These are phyloP conservation scores for Stagonosporopsis rhizophila DNA, from an alignment of 2,329 filamentous ascomycete genomes.

Conservation along the genomic window DNA sequence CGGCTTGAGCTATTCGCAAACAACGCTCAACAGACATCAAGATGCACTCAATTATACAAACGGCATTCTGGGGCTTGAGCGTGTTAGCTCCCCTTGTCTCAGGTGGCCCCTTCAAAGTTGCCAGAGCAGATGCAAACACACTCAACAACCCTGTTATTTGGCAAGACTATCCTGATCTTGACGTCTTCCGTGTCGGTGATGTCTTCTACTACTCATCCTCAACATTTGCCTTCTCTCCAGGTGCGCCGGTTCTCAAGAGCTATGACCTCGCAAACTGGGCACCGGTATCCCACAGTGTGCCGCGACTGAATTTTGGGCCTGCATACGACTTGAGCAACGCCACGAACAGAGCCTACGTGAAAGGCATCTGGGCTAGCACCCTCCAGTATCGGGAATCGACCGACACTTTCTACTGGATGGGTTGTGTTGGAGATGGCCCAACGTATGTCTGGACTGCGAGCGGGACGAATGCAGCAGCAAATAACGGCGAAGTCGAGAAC, in stretches of 20 bases:
- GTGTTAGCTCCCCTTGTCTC: background rate
- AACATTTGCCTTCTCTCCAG: slow-evolving; percentile 64
- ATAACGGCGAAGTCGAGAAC: slow-evolving; percentile 39
- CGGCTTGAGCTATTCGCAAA: background rate
- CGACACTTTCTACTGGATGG: slow-evolving; percentile 64
- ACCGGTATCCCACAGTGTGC: slow-evolving; percentile 50
- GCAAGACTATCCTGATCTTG: slow-evolving; percentile 63
- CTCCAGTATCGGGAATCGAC: slow-evolving; percentile 60
- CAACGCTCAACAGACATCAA: background rate
- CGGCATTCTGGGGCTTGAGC: background rate
- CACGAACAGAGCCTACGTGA: slow-evolving; percentile 55
- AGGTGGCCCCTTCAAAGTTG: background rate
- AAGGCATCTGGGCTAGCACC: slow-evolving; percentile 64
- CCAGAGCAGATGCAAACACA: slow-evolving; percentile 21
- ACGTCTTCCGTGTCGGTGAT: slow-evolving; percentile 60
- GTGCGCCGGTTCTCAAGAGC: slow-evolving; percentile 63
- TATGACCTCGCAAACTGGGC: slow-evolving; percentile 63
- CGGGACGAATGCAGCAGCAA: slow-evolving; percentile 48
- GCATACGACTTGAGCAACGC: slow-evolving; percentile 57
- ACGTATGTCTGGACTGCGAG: slow-evolving; percentile 63
- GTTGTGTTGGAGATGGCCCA: slow-evolving; percentile 59
- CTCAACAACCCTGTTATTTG: slow-evolving; percentile 63
- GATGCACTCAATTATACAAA: background rate
- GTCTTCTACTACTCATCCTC: slow-evolving; percentile 64
- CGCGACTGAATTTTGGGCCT: slow-evolving; percentile 47